Base-by-base conservation (phyloP, 2,329 filamentous ascomycete genomes). In the Diplocarpon rosae region DNA sequence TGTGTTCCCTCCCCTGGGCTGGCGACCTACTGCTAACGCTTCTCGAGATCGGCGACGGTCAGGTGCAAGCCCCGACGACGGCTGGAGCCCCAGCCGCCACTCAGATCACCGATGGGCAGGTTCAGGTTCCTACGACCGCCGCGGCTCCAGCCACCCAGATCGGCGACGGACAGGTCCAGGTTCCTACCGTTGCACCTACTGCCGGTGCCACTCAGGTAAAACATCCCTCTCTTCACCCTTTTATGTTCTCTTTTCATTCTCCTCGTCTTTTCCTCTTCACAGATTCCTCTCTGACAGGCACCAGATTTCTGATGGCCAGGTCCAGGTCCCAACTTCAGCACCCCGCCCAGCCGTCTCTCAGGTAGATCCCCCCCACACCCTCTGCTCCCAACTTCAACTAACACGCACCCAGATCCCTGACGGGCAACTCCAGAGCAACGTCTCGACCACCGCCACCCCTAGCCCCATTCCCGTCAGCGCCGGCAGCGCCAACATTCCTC, bases 351-450 rank as follows among this genome's bases (percentile, higher is more conserved):
- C 12, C 38, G 39, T 38, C 30, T 41, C 39, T 11, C 58, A 63
- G 41, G 56, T 61, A 42, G 7, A 24, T 4, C 20, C 20, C 16
- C 12, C 17, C 24, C 30, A 3, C 28, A 20, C 7, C 20, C 20
- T 7, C 7, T 7, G 7, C 20, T 2, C 10, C 31, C 29, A 32
- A 13, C 15, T 40, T 32, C n/a, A 30, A 15, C 17, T 34, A 13
- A 42, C 31, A n/a, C 34, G 31, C n/a, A 3, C 15, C 15, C 14
- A 42, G 40, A 42, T 42, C 9, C 24, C 33, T 16, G 40, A 56
- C n/a, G 64, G 66, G 16, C 68, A 79, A 54, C 62, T 75, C 39
- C 71, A 78, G 46, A 67, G 62, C 14, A 66, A 67, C 49, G 69
- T 66, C 2, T 69, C 66, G 0, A 67, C 68, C 14, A 10, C 34